These are phyloP conservation scores for Boletellus ananiceps DNA, from an alignment of 768 basidiomycete species.

Conservation along the genomic window DNA sequence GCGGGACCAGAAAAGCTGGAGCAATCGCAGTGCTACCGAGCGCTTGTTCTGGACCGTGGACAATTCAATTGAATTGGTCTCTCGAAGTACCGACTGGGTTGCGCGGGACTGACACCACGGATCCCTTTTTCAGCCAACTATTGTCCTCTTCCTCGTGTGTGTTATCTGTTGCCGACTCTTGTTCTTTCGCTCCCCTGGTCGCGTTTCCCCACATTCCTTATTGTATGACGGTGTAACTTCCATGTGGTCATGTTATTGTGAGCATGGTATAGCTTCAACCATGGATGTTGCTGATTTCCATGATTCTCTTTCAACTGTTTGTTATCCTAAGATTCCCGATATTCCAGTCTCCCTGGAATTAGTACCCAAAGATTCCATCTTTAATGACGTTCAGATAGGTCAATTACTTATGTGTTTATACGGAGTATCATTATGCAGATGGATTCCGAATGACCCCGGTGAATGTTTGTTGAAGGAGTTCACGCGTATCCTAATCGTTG, in stretches of 20 bases:
- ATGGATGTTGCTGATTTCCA: slow-evolving; percentile 13
- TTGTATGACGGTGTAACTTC: slow-evolving; percentile 25
- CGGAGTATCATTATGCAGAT: slow-evolving; percentile 11
- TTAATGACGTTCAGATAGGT: slow-evolving; percentile 5
- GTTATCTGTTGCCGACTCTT: slow-evolving; percentile 3
- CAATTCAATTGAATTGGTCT: slow-evolving; percentile 81
- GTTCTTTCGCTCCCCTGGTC: slow-evolving; percentile 7
- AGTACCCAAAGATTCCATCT: slow-evolving; percentile 11
- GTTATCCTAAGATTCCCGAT: slow-evolving; percentile 8
- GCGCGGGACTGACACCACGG: slow-evolving; percentile 50
- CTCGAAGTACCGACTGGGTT: slow-evolving; percentile 84
- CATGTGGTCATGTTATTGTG: slow-evolving; percentile 11
- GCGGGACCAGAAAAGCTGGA: slow-evolving; percentile 95
- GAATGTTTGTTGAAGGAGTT: neutral
- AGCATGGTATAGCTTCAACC: slow-evolving; percentile 5
- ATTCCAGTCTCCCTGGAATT: slow-evolving; percentile 10
- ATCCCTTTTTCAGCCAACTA: neutral
- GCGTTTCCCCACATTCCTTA: slow-evolving; percentile 6
- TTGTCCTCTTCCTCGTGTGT: slow-evolving; percentile 7
- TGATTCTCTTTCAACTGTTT: slow-evolving; percentile 18
- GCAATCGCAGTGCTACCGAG: slow-evolving; percentile 84
- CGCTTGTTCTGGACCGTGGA: slow-evolving; percentile 91
- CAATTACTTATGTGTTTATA: slow-evolving; percentile 19
- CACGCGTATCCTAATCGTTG: slow-evolving; percentile 57
- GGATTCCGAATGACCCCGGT: neutral